Conservation (phyloP, 768 basidiomycete species). For the Tephrocybe rancida region DNA sequence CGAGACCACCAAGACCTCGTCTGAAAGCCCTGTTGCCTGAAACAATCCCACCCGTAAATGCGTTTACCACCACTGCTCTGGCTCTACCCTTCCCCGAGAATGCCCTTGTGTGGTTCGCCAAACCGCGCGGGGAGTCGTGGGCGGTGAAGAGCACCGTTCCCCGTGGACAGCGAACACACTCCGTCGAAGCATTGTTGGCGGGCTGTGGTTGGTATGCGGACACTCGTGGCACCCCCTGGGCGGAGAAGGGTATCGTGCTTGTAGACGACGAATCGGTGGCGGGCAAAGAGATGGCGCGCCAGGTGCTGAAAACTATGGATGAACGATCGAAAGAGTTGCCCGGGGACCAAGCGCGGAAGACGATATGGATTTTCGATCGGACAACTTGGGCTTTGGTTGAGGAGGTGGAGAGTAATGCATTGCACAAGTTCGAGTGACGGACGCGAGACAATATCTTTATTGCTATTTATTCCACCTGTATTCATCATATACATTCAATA, state of each 20-base stretch:
- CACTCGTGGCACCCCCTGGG: conserved; percentile 10
- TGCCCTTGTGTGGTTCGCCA: conserved; percentile 33
- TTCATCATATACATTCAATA: too few relatives aligned
- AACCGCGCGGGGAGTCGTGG: conserved; percentile 18
- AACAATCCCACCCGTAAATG: neutral
- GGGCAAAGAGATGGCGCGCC: conserved; percentile 13
- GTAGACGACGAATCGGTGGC: conserved; percentile 29
- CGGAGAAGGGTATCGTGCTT: conserved; percentile 37
- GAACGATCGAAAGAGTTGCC: conserved; percentile 5
- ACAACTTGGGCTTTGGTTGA: conserved; percentile 3
- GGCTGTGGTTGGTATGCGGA: conserved; percentile 46
- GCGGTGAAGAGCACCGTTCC: conserved; percentile 35
- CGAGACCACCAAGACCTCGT: neutral
- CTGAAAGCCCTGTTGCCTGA: neutral
- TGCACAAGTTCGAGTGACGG: neutral
- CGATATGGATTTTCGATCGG: conserved; percentile 20
- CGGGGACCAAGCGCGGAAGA: conserved; percentile 7
- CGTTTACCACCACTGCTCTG: too few relatives aligned
- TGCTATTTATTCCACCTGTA: neutral
- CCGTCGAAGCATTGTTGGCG: conserved; percentile 45
- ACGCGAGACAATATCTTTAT: neutral
- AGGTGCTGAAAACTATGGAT: conserved; percentile 11
- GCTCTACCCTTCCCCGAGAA: conserved; percentile 14
- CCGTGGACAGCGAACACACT: conserved; percentile 35
- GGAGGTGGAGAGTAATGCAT: neutral